Percentiles rank a stretch among this genome's conserved stretches.
phyloP scores from a whole-genome alignment of 202 grass and related monocot genomes.

The Carex sylvatica region DNA sequence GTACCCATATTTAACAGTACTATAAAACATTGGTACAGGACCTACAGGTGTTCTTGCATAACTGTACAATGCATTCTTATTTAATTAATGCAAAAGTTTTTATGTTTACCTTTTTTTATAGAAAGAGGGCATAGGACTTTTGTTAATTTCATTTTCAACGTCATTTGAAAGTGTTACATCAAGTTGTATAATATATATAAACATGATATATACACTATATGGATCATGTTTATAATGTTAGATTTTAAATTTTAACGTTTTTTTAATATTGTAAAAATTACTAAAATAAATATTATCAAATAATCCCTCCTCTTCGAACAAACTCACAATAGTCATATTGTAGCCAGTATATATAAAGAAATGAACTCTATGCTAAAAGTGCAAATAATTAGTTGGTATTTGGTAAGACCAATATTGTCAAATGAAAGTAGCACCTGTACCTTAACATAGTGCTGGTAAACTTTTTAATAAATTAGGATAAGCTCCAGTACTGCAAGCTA shows the following conservation, averaged over 20 bases:
- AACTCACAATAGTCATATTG: neutral
- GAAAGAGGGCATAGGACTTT: neutral
- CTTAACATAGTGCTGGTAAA: neutral
- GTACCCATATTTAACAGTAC: no score
- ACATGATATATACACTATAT: no score
- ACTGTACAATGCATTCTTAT: neutral
- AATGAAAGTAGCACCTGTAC: neutral
- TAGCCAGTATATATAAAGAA: no score
- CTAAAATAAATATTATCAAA: no score
- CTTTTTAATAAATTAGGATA: neutral
- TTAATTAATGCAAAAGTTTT: neutral
- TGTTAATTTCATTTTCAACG: neutral
- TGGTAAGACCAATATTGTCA: neutral
- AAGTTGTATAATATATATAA: no score
- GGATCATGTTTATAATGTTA: no score
- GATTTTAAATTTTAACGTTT: no score
- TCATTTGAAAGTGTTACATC: neutral
- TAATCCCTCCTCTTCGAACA: no score
- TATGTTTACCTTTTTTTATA: neutral
- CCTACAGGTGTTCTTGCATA: neutral
- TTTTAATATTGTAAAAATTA: no score
- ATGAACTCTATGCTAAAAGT: neutral
- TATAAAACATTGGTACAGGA: no score
- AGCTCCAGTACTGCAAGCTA: neutral
- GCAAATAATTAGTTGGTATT: neutral